Conservation (phyloP, 108 stramenopile genomes). For the Nitzschia inconspicua region DNA sequence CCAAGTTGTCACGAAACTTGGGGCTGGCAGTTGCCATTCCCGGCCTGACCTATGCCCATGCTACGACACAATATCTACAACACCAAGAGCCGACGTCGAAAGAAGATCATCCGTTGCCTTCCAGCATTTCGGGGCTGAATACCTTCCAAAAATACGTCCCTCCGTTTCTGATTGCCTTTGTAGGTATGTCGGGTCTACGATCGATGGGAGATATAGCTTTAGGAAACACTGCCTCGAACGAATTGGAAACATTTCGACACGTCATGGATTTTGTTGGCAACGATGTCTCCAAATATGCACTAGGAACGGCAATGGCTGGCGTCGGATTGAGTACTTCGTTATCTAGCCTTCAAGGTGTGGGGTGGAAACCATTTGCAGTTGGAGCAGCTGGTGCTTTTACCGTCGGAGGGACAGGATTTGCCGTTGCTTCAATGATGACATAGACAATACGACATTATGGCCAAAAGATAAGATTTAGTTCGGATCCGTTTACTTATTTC, state of each 20-base stretch:
- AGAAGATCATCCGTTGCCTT: background rate
- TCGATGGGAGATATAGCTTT: slow-evolving; percentile 40
- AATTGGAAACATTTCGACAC: slow-evolving; percentile 5
- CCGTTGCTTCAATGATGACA: slow-evolving; percentile 23
- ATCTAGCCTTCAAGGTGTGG: slow-evolving; percentile 41
- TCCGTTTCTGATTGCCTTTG: slow-evolving; percentile 47
- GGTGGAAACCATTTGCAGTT: slow-evolving; percentile 55
- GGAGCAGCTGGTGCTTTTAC: slow-evolving; percentile 51
- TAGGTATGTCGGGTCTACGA: slow-evolving; percentile 49
- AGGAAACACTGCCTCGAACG: too few relatives aligned
- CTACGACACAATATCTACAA: slow-evolving; percentile 2
- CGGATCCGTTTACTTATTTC: too few relatives aligned
- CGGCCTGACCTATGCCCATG: slow-evolving; percentile 34
- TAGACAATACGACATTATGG: slow-evolving; percentile 7
- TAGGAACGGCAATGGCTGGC: slow-evolving; percentile 65
- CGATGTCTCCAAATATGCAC: slow-evolving; percentile 45
- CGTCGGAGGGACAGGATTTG: slow-evolving; percentile 55
- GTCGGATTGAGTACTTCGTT: slow-evolving; percentile 50
- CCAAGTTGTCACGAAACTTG: slow-evolving; percentile 54
- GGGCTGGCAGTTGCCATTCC: slow-evolving; percentile 54
- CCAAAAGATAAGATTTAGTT: too few relatives aligned
- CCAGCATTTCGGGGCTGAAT: slow-evolving; percentile 35
- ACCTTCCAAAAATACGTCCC: slow-evolving; percentile 57
- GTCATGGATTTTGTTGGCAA: slow-evolving; percentile 43
- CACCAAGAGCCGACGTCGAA: slow-evolving; percentile 23